Evolutionary conservation across 2,329 filamentous ascomycete species (phyloP), one percentile per base, ranked within the genome.

Genomic region (Basipetospora chlamydospora): DNA sequence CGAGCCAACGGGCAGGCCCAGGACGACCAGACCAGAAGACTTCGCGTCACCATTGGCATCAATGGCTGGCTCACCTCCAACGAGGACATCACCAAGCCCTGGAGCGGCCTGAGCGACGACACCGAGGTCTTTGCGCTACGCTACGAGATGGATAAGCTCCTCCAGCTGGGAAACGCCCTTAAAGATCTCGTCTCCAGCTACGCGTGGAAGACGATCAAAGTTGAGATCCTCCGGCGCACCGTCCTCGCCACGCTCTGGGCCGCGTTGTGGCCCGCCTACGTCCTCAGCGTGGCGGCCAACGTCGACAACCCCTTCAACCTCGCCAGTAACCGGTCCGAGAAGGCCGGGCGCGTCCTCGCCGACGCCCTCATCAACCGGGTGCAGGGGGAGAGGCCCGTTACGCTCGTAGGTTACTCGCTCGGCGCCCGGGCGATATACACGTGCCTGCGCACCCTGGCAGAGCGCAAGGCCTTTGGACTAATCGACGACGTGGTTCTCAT

Each of bases 401-500:
- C 78, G 0, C 59, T 93, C 2, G 66, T 92, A 15, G 85, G 84
- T 1, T 92, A 87, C 53, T 87, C 82, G 1, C 63, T 90, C 2
- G 85, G 85, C 6, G 82, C 84, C 3, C 68, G 81, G 18, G 73
- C 90, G 10, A 85, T 95, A 33, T 93, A 82, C 54, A 74, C 78
- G 1, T 94, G 87, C 47, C 65, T 94, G 3, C 73, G 78, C 48
- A 73, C 66, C 8, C 68, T 95, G 10, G 83, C 84, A 0, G 75
- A 84, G 50, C 70, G 85, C 28, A 72, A 73, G 39, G 84, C 81
- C 0, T 94, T 92, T 47, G 88, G 87, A 0, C 60, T 94, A 1
- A 61, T 96, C 16, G 87, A 95, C 47, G 79, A 76, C 12, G 85
- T 82, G 2, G 77, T 94, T 4, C 58, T 95, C 5, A 80, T 95